Evolutionary conservation across 1,284 basidiomycete species (phyloP), one percentile per base, ranked within the genome.

Genomic region (Gymnopus androsaceus): DNA sequence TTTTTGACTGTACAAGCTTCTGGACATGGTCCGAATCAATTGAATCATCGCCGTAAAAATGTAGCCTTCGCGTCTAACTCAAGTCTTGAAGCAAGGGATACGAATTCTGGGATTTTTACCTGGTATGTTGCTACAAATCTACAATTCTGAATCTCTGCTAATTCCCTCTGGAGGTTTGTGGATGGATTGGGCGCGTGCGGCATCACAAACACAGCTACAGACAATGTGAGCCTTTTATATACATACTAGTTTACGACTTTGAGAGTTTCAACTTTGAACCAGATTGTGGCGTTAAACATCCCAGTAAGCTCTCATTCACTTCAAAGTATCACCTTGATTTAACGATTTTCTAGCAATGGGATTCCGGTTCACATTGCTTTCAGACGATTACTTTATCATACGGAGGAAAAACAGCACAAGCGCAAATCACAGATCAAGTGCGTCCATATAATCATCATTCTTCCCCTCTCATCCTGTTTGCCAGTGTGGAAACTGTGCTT

Each of bases 311-410:
- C n/a, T 25, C 28, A 23, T 38, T 27, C 23, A 9, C 9, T 19
- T 3, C 28, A 19, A 21, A 25, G 6, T 19, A 25, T 44, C 8
- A 19, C 19, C 33, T 27, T 15, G 30, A 6, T 7, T 19, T 48
- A 38, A 23, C 11, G 59, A 37, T 37, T 14, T 14, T 34, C 25
- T 49, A 77, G 71, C 67, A 78, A 66, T 79, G 66, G 59, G 66
- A 64, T 50, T 64, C 62, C 31, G 78, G 77, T 34, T 63, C 72
- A 11, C 69, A 81, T 60, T 88, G 87, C 66, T 79, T 76, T 62
- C 69, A 82, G 61, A 70, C 63, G 51, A 77, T 88, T 61, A 80
- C 80, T 41, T 83, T 88, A 60, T 72, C 72, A 12, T 75, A 80
- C 69, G 67, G 77, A 50, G 85, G 83, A 41, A 82, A 81, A 70